A percentile compares a stretch with the other conserved stretches of the same genome.
These are phyloP conservation scores for Gypsophila paniculata DNA, from an alignment of 179 eudicot genomes.

Conservation along the genomic window DNA sequence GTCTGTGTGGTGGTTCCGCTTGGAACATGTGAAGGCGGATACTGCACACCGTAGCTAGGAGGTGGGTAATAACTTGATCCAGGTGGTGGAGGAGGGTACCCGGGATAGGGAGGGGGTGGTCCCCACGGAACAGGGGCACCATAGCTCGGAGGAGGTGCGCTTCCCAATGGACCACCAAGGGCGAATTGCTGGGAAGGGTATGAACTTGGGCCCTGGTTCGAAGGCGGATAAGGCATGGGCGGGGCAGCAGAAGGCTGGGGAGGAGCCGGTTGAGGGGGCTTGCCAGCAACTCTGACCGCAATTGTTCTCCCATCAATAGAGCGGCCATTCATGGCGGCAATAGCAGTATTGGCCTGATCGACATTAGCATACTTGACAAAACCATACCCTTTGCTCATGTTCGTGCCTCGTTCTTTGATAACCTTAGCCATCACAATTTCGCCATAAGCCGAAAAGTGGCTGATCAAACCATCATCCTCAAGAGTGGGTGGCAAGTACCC, in stretches of 20 bases:
- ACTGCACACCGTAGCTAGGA: slow-evolving; percentile 58
- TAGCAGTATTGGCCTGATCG: slow-evolving; percentile 60
- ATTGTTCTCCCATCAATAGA: slow-evolving; percentile 58
- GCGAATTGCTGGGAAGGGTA: slow-evolving; percentile 72
- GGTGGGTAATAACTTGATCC: slow-evolving; percentile 56
- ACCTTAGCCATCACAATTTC: slow-evolving; percentile 67
- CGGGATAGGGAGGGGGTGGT: slow-evolving; percentile 56
- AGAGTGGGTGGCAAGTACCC: slow-evolving; percentile 69
- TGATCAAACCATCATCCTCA: slow-evolving; percentile 59
- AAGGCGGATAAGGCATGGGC: slow-evolving; percentile 42
- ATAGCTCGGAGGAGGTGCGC: slow-evolving; percentile 47
- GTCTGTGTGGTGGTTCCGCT: slow-evolving; percentile 39
- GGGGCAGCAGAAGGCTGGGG: slow-evolving; percentile 68
- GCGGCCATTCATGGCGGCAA: slow-evolving; percentile 59
- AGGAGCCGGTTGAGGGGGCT: slow-evolving; percentile 58
- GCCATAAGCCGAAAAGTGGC: slow-evolving; percentile 63
- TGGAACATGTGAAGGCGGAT: slow-evolving; percentile 48
- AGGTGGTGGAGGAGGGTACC: slow-evolving; percentile 70
- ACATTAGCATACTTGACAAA: slow-evolving; percentile 65
- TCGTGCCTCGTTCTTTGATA: slow-evolving; percentile 56
- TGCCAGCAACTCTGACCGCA: slow-evolving; percentile 82
- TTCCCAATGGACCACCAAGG: slow-evolving; percentile 50
- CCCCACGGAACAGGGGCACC: slow-evolving; percentile 77
- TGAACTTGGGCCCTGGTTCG: slow-evolving; percentile 41
- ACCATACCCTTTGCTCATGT: slow-evolving; percentile 81